Base-by-base conservation (phyloP, 495 filamentous ascomycete species). In the Xeromyces bisporus region DNA sequence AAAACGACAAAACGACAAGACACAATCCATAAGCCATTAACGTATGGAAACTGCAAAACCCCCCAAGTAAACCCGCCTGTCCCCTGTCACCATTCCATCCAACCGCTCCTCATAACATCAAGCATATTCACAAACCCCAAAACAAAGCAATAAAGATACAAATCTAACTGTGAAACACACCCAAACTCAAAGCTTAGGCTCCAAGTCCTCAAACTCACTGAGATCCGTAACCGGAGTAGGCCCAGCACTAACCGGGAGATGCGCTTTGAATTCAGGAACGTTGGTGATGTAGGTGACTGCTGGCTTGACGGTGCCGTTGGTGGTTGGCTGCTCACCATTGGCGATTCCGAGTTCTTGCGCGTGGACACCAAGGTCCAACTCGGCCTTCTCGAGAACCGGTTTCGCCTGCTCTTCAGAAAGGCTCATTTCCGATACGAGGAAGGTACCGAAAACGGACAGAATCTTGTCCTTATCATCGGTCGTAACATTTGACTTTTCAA, bases 191-290 rank as follows among this genome's bases (percentile, higher is more conserved):
- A 89, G 67, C 58, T 89, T 89, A 8, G 78, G 53, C 31, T 75
- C 77, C 39, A 73, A 55, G 36, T 93, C 85, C 52, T 87, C 80
- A 45, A 78, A 93, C 35, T 82, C 80, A 38, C 59, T 77, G 29
- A 94, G 56, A 44, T 83, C 72, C 32, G 58, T 69, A n/a, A 81
- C 65, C 1, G 85, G 69, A 32, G 61, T 64, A 1, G 83, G 71
- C 0, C 78, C 85, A 15, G 65, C 58, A 38, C 71, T 85, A 27
- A 78, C 66, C 35, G 64, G 56, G 32, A 87, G 50, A 12, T 67
- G 55, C 3, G 80, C 72, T 64, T 84, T 91, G 62, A 72, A 94
- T 11, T 67, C 68, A 33, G 73, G 58, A 3, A 89, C 77, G 46
- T 85, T 75, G 16, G 67, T 71, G 42, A 94, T 77, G 20, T 73